A percentile compares a stretch with the other conserved stretches of the same genome.
Evolutionary conservation across 2,329 filamentous ascomycete species (phyloP).

Genomic region (Annulohypoxylon truncatum): DNA sequence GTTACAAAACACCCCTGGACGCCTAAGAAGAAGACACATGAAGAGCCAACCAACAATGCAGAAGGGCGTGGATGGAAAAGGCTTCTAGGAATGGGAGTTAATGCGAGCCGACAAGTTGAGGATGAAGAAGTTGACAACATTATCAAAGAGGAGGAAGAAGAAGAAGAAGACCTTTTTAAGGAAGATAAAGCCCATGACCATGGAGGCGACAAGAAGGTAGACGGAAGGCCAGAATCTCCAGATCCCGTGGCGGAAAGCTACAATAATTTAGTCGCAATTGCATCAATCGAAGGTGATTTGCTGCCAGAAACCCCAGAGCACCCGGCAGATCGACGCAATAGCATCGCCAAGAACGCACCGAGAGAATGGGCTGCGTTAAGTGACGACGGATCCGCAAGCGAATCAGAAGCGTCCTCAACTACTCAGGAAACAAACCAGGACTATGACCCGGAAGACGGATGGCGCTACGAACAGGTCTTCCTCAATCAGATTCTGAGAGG

Average conservation of each 20-base stretch:
- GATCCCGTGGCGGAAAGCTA: neutral
- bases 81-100: neutral
- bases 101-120: neutral
- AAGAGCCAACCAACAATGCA: neutral
- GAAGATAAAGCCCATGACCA: neutral
- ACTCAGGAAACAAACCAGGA: constrained; percentile 18
- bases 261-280: neutral
- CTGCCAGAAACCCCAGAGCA: neutral
- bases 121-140: neutral
- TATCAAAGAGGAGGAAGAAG: neutral
- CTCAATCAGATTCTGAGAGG: constrained; percentile 48
- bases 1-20: constrained; percentile 34
- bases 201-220: too few relatives aligned
- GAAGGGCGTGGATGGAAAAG: neutral
- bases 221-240: neutral
- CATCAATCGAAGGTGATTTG: neutral
- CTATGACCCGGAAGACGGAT: constrained; percentile 36
- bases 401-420: neutral
- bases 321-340: neutral
- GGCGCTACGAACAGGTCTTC: constrained; percentile 47
- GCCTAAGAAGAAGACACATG: neutral
- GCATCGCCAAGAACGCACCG: neutral
- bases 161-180: neutral
- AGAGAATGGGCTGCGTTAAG: neutral
- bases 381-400: neutral